phyloP scores from a whole-genome alignment of 306 rosid genomes.

The Prunus fruticosa region DNA sequence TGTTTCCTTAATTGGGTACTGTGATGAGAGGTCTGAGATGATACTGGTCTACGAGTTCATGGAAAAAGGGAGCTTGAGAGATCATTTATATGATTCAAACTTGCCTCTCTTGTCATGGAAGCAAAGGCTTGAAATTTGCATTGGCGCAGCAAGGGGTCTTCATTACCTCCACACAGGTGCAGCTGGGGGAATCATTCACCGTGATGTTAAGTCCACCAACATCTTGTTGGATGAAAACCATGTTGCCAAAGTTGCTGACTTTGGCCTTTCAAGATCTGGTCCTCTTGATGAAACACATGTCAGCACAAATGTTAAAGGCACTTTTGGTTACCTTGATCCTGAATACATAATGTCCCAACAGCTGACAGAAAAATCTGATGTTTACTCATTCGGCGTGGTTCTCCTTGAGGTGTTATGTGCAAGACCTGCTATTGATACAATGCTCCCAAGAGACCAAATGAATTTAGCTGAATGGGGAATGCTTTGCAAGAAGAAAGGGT shows the following conservation, averaged over 20 bases:
- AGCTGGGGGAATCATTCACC: slow-evolving; percentile 52
- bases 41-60: slow-evolving; percentile 52
- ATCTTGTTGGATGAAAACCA: slow-evolving; percentile 44
- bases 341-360: slow-evolving; percentile 44
- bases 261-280: slow-evolving; percentile 48
- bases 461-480: slow-evolving; percentile 55
- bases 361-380: slow-evolving; percentile 49
- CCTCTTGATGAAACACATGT: slow-evolving; percentile 44
- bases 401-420: slow-evolving; percentile 51
- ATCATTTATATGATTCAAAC: slow-evolving; percentile 39
- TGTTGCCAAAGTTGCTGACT: slow-evolving; percentile 54
- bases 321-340: slow-evolving; percentile 55
- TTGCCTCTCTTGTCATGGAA: slow-evolving; percentile 45
- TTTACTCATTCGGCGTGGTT: slow-evolving; percentile 53
- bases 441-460: slow-evolving; percentile 42
- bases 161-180: slow-evolving; percentile 57
- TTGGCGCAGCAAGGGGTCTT: slow-evolving; percentile 51
- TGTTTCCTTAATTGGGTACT: slow-evolving; percentile 57
- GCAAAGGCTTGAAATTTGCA: slow-evolving; percentile 57
- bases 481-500: slow-evolving; percentile 42
- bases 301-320: slow-evolving; percentile 51
- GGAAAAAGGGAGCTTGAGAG: slow-evolving; percentile 53
- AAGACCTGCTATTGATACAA: slow-evolving; percentile 40
- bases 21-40: slow-evolving; percentile 54
- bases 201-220: slow-evolving; percentile 51